Base-by-base conservation (phyloP, 2,329 filamentous ascomycete genomes). In the Amphichorda felina region DNA sequence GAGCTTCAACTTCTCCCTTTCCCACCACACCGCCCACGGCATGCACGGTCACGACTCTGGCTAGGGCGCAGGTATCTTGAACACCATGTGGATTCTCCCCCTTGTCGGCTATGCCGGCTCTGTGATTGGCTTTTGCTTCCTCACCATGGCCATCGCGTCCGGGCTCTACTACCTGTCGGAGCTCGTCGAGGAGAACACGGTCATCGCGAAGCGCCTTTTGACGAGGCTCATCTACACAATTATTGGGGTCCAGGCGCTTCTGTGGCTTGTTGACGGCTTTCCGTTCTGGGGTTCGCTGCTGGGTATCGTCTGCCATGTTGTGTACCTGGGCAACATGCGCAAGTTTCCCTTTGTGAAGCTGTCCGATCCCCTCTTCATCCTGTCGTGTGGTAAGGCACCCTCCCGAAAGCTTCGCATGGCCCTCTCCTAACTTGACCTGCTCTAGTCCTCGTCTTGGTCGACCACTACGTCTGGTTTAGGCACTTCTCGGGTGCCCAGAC, bases 81-180 rank as follows among this genome's bases (percentile, higher is more conserved):
- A 13, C 54, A 74, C 43, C 44, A 95, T 96, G 91, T 96, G 88
- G 86, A 86, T 98, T 65, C 66, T 98, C 52, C 88, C 89, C 50
- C 65, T 96, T 30, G 67, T 98, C 50, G 91, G 91, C 50, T 95
- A 94, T 53, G 59, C 87, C 24, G 91, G 91, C 51, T 77, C 93
- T 46, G 63, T 87, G 43, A 65, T 94, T 41, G 89, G 89, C 55
- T 98, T 98, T 65, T 77, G 75, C 51, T 96, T 98, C 62, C 68
- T 98, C 46, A 96, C 91, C 15, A 70, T 98, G 41, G 87, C 89
- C 38, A 96, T 98, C 53, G 91, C 91, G 27, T 95, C 87, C n/a
- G 91, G 91, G 26, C 77, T 98, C 18, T 98, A 98, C 65, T 98
- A 98, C 58, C 80, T 98, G 36, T 95, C 89, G 17, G 91, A 98